A percentile compares a stretch with the other conserved stretches of the same genome.
These are phyloP conservation scores for Colletotrichum musicola DNA, from an alignment of 2,329 filamentous ascomycete genomes.

Conservation along the genomic window DNA sequence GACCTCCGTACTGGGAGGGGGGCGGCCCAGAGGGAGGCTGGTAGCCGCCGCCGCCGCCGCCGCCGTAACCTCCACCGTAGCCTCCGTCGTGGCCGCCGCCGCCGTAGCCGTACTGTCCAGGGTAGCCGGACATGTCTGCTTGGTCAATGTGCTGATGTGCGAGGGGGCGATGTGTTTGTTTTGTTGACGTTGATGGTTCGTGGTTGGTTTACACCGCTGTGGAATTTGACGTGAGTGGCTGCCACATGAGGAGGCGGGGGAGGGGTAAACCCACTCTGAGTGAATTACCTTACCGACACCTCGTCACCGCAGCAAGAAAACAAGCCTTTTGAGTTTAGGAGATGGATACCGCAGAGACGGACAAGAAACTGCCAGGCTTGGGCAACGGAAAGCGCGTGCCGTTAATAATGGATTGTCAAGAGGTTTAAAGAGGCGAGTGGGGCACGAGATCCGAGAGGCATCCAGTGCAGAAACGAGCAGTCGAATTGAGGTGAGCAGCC, in stretches of 20 bases:
- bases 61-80: conserved; percentile 44
- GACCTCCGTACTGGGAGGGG: conserved; percentile 37
- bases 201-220: conserved; percentile 16
- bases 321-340: conserved; percentile 3
- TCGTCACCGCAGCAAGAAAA: background rate
- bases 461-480: conserved; percentile 10
- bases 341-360: background rate
- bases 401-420: conserved; percentile 23
- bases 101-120: conserved; percentile 56
- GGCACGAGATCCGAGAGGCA: conserved; percentile 19
- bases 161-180: background rate
- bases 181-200: conserved; percentile 1
- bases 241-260: conserved; percentile 24
- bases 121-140: conserved; percentile 49
- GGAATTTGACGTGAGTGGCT: conserved; percentile 31
- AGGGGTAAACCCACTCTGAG: conserved; percentile 24
- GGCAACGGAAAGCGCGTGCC: conserved; percentile 25
- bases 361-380: background rate
- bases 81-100: conserved; percentile 48
- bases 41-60: conserved; percentile 48
- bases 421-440: conserved; percentile 18
- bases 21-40: conserved; percentile 44
- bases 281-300: conserved; percentile 12
- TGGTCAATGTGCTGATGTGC: background rate
- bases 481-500: conserved; percentile 3